Conservation (phyloP, 78 protist genomes). For the Dictyostelium intermedium region DNA sequence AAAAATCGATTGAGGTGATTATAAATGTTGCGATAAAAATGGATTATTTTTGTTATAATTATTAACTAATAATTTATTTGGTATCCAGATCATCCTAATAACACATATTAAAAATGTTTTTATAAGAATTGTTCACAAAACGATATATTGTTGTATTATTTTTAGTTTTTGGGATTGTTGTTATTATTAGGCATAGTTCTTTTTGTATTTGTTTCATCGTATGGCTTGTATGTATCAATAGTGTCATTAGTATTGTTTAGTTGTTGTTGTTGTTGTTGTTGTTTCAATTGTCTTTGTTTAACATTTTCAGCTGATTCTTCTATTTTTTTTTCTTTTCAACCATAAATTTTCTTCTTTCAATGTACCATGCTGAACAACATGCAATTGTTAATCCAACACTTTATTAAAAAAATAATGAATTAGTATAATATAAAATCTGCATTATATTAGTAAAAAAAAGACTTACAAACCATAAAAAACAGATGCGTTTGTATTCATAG, state of each 20-base stretch:
- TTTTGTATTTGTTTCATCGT: conserved; percentile 6
- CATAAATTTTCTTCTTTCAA: conserved; percentile 29
- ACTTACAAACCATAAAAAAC: background rate
- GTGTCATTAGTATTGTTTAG: background rate
- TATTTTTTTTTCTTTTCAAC: conserved; percentile 17
- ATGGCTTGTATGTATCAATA: background rate
- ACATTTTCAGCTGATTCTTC: background rate
- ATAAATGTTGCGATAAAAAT: background rate
- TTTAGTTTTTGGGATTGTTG: background rate
- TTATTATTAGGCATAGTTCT: background rate
- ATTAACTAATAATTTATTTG: background rate
- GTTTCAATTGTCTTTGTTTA: background rate
- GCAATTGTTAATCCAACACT: conserved; percentile 22
- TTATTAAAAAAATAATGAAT: background rate
- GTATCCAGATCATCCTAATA: conserved; percentile 30
- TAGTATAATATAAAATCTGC: background rate
- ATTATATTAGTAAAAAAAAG: background rate
- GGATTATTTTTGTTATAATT: background rate
- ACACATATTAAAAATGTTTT: background rate
- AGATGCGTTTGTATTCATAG: background rate
- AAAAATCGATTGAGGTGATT: conserved; percentile 13
- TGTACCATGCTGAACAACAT: conserved; percentile 6
- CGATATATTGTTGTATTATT: background rate
- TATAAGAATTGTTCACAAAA: conserved; percentile 14
- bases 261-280: background rate